Evolutionary conservation across 2,329 filamentous ascomycete genomes (phyloP).

Genomic region (Pseudogymnoascus sp.): DNA sequence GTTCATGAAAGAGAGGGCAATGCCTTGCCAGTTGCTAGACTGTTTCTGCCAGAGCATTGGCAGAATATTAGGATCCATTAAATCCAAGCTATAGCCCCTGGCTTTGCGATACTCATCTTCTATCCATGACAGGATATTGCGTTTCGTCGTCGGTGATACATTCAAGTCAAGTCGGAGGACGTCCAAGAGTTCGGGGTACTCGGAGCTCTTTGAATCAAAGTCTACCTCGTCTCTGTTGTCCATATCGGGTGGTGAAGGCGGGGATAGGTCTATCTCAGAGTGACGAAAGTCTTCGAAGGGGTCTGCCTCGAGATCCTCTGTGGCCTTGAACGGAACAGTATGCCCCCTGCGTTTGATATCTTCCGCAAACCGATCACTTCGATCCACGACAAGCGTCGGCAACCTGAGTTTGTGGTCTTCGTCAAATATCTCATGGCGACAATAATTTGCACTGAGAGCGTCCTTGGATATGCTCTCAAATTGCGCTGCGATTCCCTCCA

Average conservation of each 20-base stretch:
- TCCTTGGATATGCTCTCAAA: conserved; percentile 2
- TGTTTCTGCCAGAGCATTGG: conserved; percentile 36
- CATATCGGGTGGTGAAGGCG: no score
- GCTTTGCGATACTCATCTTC: conserved; percentile 6
- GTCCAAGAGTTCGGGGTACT: background rate
- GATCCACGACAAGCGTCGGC: background rate
- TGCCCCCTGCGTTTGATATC: conserved; percentile 1
- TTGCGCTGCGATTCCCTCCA: conserved; percentile 23
- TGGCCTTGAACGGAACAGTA: no score
- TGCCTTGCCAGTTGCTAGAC: conserved; percentile 43
- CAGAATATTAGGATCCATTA: background rate
- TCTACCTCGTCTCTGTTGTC: no score
- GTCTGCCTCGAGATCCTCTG: no score
- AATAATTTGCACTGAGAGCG: background rate
- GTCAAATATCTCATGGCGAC: background rate
- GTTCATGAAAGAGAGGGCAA: conserved; percentile 44
- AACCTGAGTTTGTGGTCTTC: background rate
- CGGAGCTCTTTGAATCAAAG: background rate
- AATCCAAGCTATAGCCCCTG: background rate
- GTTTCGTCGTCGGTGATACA: no score
- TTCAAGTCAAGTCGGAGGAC: background rate
- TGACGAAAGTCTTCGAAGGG: no score
- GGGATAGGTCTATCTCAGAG: no score
- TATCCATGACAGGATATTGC: no score
- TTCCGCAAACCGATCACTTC: background rate